A percentile compares a stretch with the other conserved stretches of the same genome.
These are phyloP conservation scores for Malus asiatica DNA, from an alignment of 306 rosid genomes.

Conservation along the genomic window DNA sequence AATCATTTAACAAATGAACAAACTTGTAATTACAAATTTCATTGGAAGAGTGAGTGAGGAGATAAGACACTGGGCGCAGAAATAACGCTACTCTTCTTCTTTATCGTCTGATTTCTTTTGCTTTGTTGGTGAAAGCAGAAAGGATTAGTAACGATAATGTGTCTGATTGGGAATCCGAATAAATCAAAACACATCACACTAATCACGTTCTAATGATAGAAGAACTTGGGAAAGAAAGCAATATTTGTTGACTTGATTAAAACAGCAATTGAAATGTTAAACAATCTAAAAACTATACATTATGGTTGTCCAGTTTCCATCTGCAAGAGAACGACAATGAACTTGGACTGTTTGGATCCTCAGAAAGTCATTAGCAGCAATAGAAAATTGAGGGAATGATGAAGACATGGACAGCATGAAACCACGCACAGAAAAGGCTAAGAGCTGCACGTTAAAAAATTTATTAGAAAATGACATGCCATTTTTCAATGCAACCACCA, in stretches of 20 bases:
- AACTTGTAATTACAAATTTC: too few species aligned
- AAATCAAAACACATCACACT: background rate
- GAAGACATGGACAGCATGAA: background rate
- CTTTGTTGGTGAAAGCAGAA: background rate
- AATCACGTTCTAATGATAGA: background rate
- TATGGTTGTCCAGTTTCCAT: background rate
- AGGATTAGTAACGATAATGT: background rate
- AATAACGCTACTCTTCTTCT: too few species aligned
- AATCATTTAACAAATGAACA: too few species aligned
- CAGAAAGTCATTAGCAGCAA: background rate
- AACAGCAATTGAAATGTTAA: background rate
- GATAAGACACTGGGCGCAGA: too few species aligned
- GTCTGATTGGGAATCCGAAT: too few species aligned
- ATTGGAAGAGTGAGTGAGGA: too few species aligned
- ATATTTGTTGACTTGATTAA: background rate
- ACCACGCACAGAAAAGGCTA: background rate
- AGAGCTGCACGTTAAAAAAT: background rate
- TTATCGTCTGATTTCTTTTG: background rate
- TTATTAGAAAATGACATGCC: background rate
- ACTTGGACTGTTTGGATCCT: slow-evolving; percentile 4
- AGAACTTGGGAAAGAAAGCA: background rate
- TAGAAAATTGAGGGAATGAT: background rate
- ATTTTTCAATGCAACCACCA: background rate
- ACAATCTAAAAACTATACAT: background rate
- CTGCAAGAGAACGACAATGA: background rate